These are phyloP conservation scores for Stropharia rugosoannulata DNA, from an alignment of 768 basidiomycete species.

Conservation along the genomic window DNA sequence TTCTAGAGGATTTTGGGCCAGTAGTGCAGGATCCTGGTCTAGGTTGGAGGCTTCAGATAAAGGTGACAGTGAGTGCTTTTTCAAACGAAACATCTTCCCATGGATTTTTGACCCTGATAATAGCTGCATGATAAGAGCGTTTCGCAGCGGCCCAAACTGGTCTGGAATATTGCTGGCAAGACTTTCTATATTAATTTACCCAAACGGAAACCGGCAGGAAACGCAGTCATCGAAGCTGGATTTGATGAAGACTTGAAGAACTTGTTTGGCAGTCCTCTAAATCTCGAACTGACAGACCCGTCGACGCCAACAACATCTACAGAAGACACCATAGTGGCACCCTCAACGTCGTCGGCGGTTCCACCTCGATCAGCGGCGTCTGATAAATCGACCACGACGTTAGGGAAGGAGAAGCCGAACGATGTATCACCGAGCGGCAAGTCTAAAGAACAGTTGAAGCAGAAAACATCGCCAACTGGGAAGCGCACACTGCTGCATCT, in stretches of 20 bases:
- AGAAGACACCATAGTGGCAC: not conserved
- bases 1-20: constrained; percentile 25
- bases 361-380: constrained; percentile 6
- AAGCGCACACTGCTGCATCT: not conserved
- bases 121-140: constrained; percentile 17
- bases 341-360: constrained; percentile 18
- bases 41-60: constrained; percentile 24
- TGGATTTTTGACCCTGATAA: not conserved
- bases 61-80: constrained; percentile 18
- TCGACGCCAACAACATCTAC: not conserved
- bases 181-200: constrained; percentile 34
- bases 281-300: not conserved
- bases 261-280: not conserved
- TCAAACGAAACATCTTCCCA: not conserved
- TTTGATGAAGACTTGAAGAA: constrained; percentile 35
- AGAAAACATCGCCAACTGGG: too few species aligned
- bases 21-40: not conserved
- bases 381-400: too few species aligned
- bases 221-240: constrained; percentile 24
- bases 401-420: too few species aligned
- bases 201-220: constrained; percentile 23
- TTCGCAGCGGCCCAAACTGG: constrained; percentile 21
- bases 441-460: too few species aligned
- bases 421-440: too few species aligned
- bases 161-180: constrained; percentile 25